Evolutionary conservation across 2,329 filamentous ascomycete genomes (phyloP).

Genomic region (Talaromyces pinophilus): DNA sequence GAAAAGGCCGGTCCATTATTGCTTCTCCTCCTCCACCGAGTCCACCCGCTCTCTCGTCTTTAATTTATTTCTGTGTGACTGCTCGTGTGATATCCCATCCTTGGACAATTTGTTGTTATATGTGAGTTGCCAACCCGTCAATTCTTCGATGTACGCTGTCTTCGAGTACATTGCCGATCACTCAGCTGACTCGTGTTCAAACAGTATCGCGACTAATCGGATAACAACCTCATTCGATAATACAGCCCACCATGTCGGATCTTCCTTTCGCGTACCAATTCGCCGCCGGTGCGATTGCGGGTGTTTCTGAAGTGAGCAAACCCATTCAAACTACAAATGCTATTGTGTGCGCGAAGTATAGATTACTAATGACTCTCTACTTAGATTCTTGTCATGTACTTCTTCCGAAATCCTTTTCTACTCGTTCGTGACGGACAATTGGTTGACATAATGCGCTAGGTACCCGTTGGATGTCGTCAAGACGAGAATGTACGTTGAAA

Average conservation of each 20-base stretch:
- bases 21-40: not conserved
- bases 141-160: no score
- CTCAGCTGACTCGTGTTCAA: not conserved
- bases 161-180: not conserved
- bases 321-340: not conserved
- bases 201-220: constrained; percentile 3
- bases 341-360: not conserved
- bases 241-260: constrained; percentile 56
- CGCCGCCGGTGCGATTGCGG: constrained; percentile 91
- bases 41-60: constrained; percentile 4
- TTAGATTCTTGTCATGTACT: constrained; percentile 36
- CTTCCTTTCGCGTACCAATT: constrained; percentile 95
- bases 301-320: constrained; percentile 81
- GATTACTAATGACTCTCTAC: not conserved
- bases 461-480: constrained; percentile 99
- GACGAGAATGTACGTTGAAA: constrained; percentile 77
- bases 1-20: not conserved
- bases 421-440: not conserved
- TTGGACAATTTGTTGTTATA: not conserved
- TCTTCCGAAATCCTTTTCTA: constrained; percentile 4
- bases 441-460: constrained; percentile 55
- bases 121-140: not conserved
- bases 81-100: not conserved
- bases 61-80: constrained; percentile 5
- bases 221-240: not conserved